A percentile compares a stretch with the other conserved stretches of the same genome.
Conservation (phyloP, 164 flowering plant species). For the Tetrastigma voinierianum region DNA sequence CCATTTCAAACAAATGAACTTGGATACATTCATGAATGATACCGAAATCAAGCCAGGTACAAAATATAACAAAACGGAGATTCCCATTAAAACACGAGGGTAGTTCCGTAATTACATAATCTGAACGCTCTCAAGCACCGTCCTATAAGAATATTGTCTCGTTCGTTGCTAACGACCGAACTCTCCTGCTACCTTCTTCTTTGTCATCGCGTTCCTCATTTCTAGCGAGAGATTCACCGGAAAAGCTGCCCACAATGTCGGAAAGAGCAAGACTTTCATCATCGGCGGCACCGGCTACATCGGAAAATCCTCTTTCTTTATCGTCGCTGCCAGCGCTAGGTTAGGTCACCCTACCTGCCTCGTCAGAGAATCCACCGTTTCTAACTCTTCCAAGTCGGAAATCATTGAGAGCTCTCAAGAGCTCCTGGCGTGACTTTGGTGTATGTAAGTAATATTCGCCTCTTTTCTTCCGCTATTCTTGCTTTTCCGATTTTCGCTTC, state of each 20-base stretch:
- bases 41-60: too few species aligned
- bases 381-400: slow-evolving; percentile 27
- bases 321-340: slow-evolving; percentile 41
- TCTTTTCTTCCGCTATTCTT: background rate
- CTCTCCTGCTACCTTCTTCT: too few species aligned
- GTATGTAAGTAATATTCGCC: slow-evolving; percentile 15
- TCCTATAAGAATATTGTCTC: too few species aligned
- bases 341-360: slow-evolving; percentile 45
- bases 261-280: slow-evolving; percentile 38
- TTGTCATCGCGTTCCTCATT: too few species aligned
- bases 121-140: too few species aligned
- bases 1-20: too few species aligned
- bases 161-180: too few species aligned
- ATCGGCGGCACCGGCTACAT: slow-evolving; percentile 57
- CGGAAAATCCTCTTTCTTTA: slow-evolving; percentile 47
- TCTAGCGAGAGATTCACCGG: background rate
- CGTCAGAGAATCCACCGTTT: slow-evolving; percentile 31
- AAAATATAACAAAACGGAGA: too few species aligned
- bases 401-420: slow-evolving; percentile 31
- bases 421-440: slow-evolving; percentile 1
- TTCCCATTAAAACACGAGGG: too few species aligned
- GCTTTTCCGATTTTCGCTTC: background rate
- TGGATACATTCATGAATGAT: too few species aligned
- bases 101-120: too few species aligned
- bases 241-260: slow-evolving; percentile 19